phyloP scores from a whole-genome alignment of 495 filamentous ascomycete species.

The Lepidopterella palustris region DNA sequence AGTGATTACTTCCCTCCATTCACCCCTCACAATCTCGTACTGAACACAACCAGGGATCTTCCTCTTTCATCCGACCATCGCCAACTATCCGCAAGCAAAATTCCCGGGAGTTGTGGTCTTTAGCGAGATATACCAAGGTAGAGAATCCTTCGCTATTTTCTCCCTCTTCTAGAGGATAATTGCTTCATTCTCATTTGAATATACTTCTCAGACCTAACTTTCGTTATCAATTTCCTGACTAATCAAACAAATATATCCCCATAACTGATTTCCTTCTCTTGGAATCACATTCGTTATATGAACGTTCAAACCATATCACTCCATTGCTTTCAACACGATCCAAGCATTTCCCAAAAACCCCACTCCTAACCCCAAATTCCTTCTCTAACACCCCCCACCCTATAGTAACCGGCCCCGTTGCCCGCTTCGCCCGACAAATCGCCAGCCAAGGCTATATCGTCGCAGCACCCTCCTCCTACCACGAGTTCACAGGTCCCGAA shows the following conservation, averaged over 20 bases:
- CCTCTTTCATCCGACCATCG: slow-evolving; percentile 78
- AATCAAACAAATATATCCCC: background rate
- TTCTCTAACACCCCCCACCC: background rate
- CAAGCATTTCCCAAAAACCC: too few species aligned
- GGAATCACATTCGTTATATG: too few species aligned
- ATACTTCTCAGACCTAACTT: background rate
- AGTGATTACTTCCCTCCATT: slow-evolving; percentile 39
- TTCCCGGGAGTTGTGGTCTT: slow-evolving; percentile 91
- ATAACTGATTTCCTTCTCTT: too few species aligned
- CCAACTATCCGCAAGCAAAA: slow-evolving; percentile 76
- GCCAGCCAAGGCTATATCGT: slow-evolving; percentile 91
- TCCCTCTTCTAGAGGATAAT: background rate
- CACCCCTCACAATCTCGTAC: background rate
- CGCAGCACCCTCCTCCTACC: slow-evolving; percentile 82
- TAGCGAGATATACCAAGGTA: slow-evolving; percentile 95
- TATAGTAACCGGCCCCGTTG: slow-evolving; percentile 84
- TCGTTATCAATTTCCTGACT: too few species aligned
- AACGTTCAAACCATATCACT: too few species aligned
- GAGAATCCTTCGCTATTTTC: background rate
- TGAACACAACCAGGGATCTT: slow-evolving; percentile 61
- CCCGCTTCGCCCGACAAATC: slow-evolving; percentile 86
- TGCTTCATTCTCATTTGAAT: background rate
- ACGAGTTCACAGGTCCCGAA: slow-evolving; percentile 86
- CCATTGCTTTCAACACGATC: too few species aligned
- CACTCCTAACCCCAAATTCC: background rate